Evolutionary conservation across 352 stramenopile species (phyloP).

Genomic region (Saprolegnia diclina): DNA sequence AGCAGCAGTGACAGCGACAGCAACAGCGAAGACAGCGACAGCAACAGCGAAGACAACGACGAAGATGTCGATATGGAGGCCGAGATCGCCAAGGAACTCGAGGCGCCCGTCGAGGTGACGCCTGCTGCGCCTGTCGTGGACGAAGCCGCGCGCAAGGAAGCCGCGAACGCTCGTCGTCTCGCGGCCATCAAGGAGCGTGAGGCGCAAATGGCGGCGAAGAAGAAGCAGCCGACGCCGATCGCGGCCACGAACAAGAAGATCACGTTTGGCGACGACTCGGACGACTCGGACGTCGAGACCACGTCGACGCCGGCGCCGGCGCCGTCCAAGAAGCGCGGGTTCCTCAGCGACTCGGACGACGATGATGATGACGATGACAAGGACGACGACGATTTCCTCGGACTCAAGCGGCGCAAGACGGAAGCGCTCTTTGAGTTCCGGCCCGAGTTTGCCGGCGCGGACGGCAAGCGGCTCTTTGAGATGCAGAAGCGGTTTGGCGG

Average conservation of each 20-base stretch:
- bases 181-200: conserved; percentile 48
- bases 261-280: conserved; percentile 64
- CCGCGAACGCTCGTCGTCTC: conserved; percentile 43
- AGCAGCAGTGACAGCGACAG: neutral
- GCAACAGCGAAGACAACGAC: conserved; percentile 10
- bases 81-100: conserved; percentile 16
- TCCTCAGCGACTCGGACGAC: conserved; percentile 39
- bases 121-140: neutral
- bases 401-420: conserved; percentile 26
- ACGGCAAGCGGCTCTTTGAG: conserved; percentile 71
- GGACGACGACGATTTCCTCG: conserved; percentile 32
- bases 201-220: conserved; percentile 33
- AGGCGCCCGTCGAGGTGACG: neutral
- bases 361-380: conserved; percentile 29
- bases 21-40: conserved; percentile 22
- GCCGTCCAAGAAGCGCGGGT: conserved; percentile 31
- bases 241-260: conserved; percentile 56
- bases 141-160: conserved; percentile 25
- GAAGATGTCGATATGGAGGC: conserved; percentile 8
- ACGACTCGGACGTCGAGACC: conserved; percentile 42
- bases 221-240: conserved; percentile 35
- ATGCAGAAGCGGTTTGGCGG: conserved; percentile 75
- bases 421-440: conserved; percentile 42
- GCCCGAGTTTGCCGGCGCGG: conserved; percentile 63
- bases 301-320: conserved; percentile 3